These are phyloP conservation scores for Cryphonectria carpinicola DNA, from an alignment of 2,329 filamentous ascomycete species.

Conservation along the genomic window DNA sequence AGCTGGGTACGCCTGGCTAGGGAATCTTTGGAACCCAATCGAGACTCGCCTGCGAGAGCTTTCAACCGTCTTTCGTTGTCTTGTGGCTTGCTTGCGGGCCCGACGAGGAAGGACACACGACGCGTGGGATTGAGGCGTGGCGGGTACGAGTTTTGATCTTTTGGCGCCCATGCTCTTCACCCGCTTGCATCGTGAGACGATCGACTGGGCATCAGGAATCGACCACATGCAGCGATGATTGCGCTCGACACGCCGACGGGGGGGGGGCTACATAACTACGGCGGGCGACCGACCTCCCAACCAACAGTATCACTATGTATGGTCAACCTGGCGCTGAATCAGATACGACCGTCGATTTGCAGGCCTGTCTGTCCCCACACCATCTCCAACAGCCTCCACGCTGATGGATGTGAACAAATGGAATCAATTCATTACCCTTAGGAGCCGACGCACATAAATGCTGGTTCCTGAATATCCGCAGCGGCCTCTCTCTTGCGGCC, in stretches of 20 bases:
- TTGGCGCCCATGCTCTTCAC: not conserved
- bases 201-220: not conserved
- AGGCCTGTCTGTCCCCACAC: not conserved
- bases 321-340: not conserved
- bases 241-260: not conserved
- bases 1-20: conserved; percentile 68
- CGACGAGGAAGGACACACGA: conserved; percentile 52
- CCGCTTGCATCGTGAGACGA: not conserved
- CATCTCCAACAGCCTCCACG: not conserved
- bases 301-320: not conserved
- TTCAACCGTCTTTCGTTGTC: conserved; percentile 54
- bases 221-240: not conserved
- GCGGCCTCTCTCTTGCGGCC: not conserved
- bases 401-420: not conserved
- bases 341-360: not conserved
- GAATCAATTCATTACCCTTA: not conserved
- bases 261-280: too few relatives aligned
- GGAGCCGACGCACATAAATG: not conserved
- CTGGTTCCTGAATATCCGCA: not conserved
- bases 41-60: conserved; percentile 27
- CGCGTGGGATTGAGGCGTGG: not conserved
- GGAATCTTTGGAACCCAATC: conserved; percentile 75
- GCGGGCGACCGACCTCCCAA: not conserved
- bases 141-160: not conserved
- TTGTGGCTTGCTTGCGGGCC: conserved; percentile 45